Evolutionary conservation across 2,329 filamentous ascomycete species (phyloP), one percentile per base, ranked within the genome.

Genomic region (Teratosphaeria zuluensis): DNA sequence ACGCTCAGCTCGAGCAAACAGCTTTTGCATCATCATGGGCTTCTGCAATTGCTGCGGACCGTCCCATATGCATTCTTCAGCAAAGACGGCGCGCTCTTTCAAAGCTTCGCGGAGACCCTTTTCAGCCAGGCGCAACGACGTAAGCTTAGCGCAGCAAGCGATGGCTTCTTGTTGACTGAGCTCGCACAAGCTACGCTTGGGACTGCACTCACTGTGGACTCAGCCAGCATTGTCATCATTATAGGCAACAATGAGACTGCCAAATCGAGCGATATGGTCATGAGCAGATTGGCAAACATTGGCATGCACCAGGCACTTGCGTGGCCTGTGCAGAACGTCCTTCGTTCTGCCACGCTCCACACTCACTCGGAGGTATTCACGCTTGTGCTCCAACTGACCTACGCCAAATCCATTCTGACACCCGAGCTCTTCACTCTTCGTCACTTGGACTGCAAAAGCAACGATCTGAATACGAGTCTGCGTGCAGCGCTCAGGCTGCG

Each of bases 101-200:
- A 87, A 53, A 73, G 76, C 0, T 86, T 96, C 64, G 82, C 87
- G 12, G 79, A 80, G 30, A 81, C 81, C 12, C 72, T 96, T 1
- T 96, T 96, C 68, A 82, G 86, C 58, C 85, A 87, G 54, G 96
- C 91, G 92, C 86, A 87, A 61, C 42, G 42, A 48, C 42, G 9
- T 21, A 19, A 19, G 42, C 19, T 19, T 19, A 9, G 16, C 19
- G 8, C 16, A 4, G 42, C 8, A 21, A 9, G 52, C 28, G 90
- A 96, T 70, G 83, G 85, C 21, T 95, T 92, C 68, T 80, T 88
- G 0, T 76, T 96, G 31, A 94, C 88, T 0, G 89, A 92, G 64
- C 75, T 90, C 1, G 85, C 87, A 0, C 88, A 90, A 59, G 85
- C 86, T 58, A 84, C 88, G 0, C 91, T 90, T 69, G 79, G 77